Evolutionary conservation across 139 green algal species (phyloP).

Genomic region (Micractinium sp.): DNA sequence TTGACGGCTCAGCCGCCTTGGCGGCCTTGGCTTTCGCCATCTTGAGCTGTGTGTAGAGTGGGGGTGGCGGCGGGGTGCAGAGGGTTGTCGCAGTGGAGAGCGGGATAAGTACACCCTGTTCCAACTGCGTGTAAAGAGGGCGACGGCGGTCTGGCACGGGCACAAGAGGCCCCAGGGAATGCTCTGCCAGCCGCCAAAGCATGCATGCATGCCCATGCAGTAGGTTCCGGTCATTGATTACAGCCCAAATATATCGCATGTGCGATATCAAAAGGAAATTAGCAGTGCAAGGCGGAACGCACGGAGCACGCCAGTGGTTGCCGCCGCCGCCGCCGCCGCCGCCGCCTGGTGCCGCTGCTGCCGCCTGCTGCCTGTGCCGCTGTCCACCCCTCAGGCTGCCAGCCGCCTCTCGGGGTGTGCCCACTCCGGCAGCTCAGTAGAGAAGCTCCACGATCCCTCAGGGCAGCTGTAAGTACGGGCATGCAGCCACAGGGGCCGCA

Average conservation of each 20-base stretch:
- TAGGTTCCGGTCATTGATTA: not conserved
- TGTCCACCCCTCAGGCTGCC: not conserved
- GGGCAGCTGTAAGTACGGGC: slow-evolving; percentile 60
- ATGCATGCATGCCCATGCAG: not conserved
- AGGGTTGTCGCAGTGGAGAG: not conserved
- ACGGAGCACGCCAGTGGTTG: not conserved
- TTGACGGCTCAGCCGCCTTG: slow-evolving; percentile 1
- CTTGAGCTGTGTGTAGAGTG: not conserved
- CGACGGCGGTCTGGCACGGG: no score
- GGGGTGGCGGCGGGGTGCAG: not conserved
- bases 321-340: no score
- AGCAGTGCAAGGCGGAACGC: not conserved
- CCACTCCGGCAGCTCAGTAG: slow-evolving; percentile 69
- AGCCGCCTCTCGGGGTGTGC: slow-evolving; percentile 42
- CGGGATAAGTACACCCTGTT: not conserved
- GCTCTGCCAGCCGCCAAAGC: not conserved
- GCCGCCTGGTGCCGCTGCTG: not conserved
- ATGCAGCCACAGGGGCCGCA: slow-evolving; percentile 76
- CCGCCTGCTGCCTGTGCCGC: no score
- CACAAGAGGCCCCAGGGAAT: no score
- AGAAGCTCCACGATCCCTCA: slow-evolving; percentile 59
- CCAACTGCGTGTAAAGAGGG: not conserved
- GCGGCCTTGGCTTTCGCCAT: slow-evolving; percentile 46
- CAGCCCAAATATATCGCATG: not conserved
- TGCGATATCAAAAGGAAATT: not conserved